Evolutionary conservation across 805 yeast species (phyloP), one percentile per base, ranked within the genome.

Genomic region (Candida odintsovae): DNA sequence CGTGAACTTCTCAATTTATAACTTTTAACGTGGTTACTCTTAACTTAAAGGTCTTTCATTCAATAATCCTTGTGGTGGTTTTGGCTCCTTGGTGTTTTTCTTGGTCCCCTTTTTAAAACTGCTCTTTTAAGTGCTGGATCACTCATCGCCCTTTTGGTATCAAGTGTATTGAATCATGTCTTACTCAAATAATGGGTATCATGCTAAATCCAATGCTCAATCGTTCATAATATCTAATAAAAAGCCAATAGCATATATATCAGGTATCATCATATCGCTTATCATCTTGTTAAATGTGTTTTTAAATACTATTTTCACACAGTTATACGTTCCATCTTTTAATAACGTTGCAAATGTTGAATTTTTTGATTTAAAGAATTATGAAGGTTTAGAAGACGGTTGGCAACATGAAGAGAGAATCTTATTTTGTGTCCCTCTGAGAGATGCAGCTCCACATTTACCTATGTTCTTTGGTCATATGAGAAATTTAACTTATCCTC

Each of bases 371-470:
- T 69, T 90, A 56, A 74, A 71, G 23, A 74, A 82, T 52, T 83
- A 80, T 56, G 75, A 71, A 47, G 92, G 95, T 12, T 66, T 83
- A n/a, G 73, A 76, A 9, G 77, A 84, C 49, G 97, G 97, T 12
- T 86, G 95, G 95, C 86, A 84, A 57, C 70, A 73, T 38, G 80
- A 77, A 15, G 96, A 90, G 61, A 74, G 96, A 38, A 84, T 90
- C 16, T 69, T 90, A 47, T 86, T 89, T 55, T 83, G 95, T 59
- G 96, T 90, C 15, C 97, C 97, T 3, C 71, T 90, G 55, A 79
- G 97, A 69, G 97, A 90, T 63, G 97, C 97, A 1, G 86, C 90
- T 7, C 78, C 84, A 19, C 97, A 90, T 69, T 71, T 90, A 63
- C 90, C 92, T 37, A 84, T 89, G 88, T 89, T 90, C 59, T 90